Evolutionary conservation across 768 basidiomycete genomes (phyloP), one percentile per base, ranked within the genome.

Genomic region (Lyophyllum shimeji): DNA sequence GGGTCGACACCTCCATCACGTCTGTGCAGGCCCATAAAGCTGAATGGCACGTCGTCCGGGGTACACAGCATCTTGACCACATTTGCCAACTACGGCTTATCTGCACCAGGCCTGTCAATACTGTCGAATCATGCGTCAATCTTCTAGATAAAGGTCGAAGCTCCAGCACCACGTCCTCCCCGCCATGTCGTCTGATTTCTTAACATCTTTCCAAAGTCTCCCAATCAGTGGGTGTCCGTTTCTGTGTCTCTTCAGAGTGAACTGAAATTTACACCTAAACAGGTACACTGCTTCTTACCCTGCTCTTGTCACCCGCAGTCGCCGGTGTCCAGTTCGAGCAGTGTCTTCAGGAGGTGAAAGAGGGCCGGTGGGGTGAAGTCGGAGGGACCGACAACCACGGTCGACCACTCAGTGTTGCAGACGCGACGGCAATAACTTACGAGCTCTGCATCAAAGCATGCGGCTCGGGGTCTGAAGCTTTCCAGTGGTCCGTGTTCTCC

Each of bases 401-500:
- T 5, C 55, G 54, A 33, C 67, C 64, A 1, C 18, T 57, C 15
- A 52, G 65, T 24, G 59, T 67, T 20, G 29, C 57, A 1, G 50
- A 63, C 1, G 71, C 71, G 0, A 70, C 67, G 2, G 63, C 63
- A 13, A 63, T 74, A 9, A 71, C 70, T 12, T 71, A 69, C 52
- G 45, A 68, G 1, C 55, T 71, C 39, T 73, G 74, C 48, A 17
- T 59, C n/a, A 40, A 39, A 5, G 63, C 61, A 3, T 74, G 73
- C 40, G 70, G 72, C 1, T 8, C 52, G 9, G 68, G 52, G 12
- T 37, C 62, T 25, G 65, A 67, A 50, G 57, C 65, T 13, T 71
- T 72, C 55, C 23, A 58, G 13, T 74, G 73, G 74, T 60, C 67
- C 0, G 50, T 60, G 6, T 75, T 75, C 57, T 71, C 69, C 7